Base-by-base conservation (phyloP, 192 early-diverging fungal genomes). In the Umbelopsis vinacea region DNA sequence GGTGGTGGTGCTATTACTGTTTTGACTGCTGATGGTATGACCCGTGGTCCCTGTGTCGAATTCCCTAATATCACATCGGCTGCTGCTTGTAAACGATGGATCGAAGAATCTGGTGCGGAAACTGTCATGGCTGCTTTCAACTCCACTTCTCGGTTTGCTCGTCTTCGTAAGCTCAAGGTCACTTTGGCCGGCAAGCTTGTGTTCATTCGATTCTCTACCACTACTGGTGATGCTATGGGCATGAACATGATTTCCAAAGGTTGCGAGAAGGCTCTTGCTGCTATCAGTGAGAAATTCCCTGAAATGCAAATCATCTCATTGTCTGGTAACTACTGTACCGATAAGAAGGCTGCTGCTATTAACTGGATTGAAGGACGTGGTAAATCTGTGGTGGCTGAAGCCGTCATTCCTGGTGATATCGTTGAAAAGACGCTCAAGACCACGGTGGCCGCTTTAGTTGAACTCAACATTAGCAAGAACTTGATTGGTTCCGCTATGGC, bases 181-280 rank as follows among this genome's bases (percentile, higher is more conserved):
- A 89, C 91, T 9, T 57, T 96, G 15, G 93, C 94, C 40, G 96
- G 96, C 10, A 85, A 89, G 29, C 79, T 96, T 47, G 83, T 95
- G 1, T 97, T 85, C 63, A 90, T 97, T 69, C 92, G 96, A 24
- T 97, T 97, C 83, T 83, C 92, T 0, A 95, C 95, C 2, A 85
- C 90, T 0, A 97, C 96, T 1, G 96, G 96, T 63, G 96, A 97
- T 81, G 96, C 96, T 6, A 97, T 97, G 96, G 96, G 96, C 24
- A 97, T 97, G 96, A 97, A 97, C 79, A 97, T 97, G 95, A 96
- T 96, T 52, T 96, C 95, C 23, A 97, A 97, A 79, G 94, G 95
- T 35, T 93, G 92, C 70, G 96, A 97, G 83, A 88, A 91, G 80
- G 84, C 95, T 1, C 78, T 97, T 70, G 81, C 86, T 26, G 74